A percentile compares a stretch with the other conserved stretches of the same genome.
Conservation (phyloP, 495 filamentous ascomycete genomes). For the Penicillium antarcticum region DNA sequence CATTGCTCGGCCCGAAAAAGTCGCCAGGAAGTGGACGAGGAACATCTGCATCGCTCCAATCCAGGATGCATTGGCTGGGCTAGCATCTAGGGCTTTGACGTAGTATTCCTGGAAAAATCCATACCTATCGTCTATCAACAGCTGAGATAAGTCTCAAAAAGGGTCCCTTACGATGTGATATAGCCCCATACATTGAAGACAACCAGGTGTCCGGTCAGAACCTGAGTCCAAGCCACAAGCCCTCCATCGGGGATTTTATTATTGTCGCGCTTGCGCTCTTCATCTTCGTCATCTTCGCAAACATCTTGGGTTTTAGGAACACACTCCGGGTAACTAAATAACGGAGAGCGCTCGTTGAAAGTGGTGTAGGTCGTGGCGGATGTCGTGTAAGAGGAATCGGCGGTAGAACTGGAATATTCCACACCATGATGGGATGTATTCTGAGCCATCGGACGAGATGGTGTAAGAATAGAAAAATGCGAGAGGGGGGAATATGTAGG, state of each 20-base stretch:
- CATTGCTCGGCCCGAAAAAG: slow-evolving; percentile 52
- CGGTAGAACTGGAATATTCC: neutral
- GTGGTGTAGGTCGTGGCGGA: neutral
- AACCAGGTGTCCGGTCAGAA: slow-evolving; percentile 51
- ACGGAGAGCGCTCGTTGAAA: neutral
- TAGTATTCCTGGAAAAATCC: slow-evolving; percentile 74
- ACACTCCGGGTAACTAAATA: neutral
- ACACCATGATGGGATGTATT: neutral
- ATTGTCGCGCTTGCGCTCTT: neutral
- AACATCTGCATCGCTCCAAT: slow-evolving; percentile 42
- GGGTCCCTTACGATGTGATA: slow-evolving; percentile 33
- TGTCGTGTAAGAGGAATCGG: neutral
- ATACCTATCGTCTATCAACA: slow-evolving; percentile 38
- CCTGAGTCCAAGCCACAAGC: slow-evolving; percentile 54
- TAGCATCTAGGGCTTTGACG: slow-evolving; percentile 29
- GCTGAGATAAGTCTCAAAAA: neutral
- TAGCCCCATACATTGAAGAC: slow-evolving; percentile 64
- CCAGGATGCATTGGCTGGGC: slow-evolving; percentile 61
- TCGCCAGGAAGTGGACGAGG: slow-evolving; percentile 25
- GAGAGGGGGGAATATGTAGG: too few species aligned
- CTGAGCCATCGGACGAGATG: too few species aligned
- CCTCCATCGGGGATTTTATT: slow-evolving; percentile 37
- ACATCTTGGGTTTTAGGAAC: too few species aligned
- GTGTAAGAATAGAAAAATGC: too few species aligned
- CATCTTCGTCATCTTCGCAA: neutral